A percentile compares a stretch with the other conserved stretches of the same genome.
Evolutionary conservation across 2,329 filamentous ascomycete genomes (phyloP).

Genomic region (Ophiostoma sp.): DNA sequence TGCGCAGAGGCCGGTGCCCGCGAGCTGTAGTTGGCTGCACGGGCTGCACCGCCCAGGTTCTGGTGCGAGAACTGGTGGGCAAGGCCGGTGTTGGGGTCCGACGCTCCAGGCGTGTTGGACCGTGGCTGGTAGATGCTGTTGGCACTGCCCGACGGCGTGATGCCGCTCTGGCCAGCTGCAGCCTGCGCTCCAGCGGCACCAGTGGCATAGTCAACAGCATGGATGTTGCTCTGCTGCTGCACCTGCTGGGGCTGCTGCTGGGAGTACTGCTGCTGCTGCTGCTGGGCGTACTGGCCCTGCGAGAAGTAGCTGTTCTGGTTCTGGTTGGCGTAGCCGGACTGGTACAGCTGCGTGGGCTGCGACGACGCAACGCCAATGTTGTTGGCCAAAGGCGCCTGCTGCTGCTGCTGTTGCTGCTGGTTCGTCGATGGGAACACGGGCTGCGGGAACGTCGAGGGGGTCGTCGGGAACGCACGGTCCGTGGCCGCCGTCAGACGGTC

Average conservation of each 20-base stretch:
- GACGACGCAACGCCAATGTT: constrained; percentile 42
- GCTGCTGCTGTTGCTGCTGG: constrained; percentile 30
- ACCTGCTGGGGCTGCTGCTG: neutral
- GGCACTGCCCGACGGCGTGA: constrained; percentile 17
- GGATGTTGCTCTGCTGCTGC: constrained; percentile 33
- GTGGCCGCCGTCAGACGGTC: constrained; percentile 53
- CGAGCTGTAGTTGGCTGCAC: constrained; percentile 54
- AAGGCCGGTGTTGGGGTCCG: constrained; percentile 79
- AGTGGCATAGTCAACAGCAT: neutral
- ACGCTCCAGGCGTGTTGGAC: constrained; percentile 52
- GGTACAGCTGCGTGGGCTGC: constrained; percentile 32
- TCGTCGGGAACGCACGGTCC: constrained; percentile 70
- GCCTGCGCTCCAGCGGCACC: constrained; percentile 12
- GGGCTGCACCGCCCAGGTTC: constrained; percentile 71
- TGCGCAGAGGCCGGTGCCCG: constrained; percentile 64
- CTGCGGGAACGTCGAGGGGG: constrained; percentile 93
- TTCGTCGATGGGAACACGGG: constrained; percentile 59
- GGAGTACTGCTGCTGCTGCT: constrained; percentile 25
- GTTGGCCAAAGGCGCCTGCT: constrained; percentile 21
- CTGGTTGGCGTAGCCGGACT: constrained; percentile 5
- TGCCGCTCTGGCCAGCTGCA: neutral
- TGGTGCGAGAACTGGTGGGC: constrained; percentile 97
- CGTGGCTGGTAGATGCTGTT: constrained; percentile 45
- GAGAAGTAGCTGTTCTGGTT: constrained; percentile 51
- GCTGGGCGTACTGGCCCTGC: constrained; percentile 39